Percentiles rank a stretch among this genome's conserved stretches.
Conservation (phyloP, 177 flowering plant genomes). For the Vitis hybrid region DNA sequence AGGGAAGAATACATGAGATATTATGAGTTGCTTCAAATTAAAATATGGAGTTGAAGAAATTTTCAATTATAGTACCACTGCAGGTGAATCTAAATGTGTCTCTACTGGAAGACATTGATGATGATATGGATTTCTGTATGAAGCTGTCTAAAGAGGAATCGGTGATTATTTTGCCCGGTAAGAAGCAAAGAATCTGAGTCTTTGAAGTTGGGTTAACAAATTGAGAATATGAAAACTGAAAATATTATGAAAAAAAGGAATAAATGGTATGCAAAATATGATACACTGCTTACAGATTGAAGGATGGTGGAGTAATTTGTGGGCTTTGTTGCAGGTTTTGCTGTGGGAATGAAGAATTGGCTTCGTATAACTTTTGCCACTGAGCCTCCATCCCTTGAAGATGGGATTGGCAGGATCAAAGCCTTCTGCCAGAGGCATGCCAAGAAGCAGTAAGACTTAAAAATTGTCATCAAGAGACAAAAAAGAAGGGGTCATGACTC, state of each 20-base stretch:
- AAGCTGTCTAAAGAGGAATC: slow-evolving; percentile 58
- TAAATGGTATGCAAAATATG: no score
- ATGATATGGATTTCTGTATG: slow-evolving; percentile 46
- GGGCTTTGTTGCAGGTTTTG: slow-evolving; percentile 9
- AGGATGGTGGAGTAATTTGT: no score
- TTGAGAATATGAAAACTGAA: no score
- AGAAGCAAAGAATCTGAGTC: not conserved
- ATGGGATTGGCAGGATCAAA: slow-evolving; percentile 25
- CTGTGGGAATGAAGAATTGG: slow-evolving; percentile 28
- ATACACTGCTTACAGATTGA: no score
- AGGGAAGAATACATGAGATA: not conserved
- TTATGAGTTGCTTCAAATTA: not conserved
- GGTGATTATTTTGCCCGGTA: slow-evolving; percentile 58
- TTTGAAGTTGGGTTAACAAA: no score
- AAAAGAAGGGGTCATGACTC: no score
- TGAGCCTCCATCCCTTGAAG: slow-evolving; percentile 26
- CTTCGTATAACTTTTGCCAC: slow-evolving; percentile 30
- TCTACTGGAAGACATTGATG: slow-evolving; percentile 33
- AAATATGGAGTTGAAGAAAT: not conserved
- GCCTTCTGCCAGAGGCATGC: slow-evolving; percentile 31
- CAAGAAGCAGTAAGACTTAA: slow-evolving; percentile 5
- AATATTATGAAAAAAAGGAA: no score
- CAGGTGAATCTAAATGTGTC: slow-evolving; percentile 42
- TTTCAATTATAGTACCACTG: not conserved
- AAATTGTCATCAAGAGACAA: no score